Conservation (phyloP, 2,329 filamentous ascomycete genomes). For the Coleophoma cylindrospora region DNA sequence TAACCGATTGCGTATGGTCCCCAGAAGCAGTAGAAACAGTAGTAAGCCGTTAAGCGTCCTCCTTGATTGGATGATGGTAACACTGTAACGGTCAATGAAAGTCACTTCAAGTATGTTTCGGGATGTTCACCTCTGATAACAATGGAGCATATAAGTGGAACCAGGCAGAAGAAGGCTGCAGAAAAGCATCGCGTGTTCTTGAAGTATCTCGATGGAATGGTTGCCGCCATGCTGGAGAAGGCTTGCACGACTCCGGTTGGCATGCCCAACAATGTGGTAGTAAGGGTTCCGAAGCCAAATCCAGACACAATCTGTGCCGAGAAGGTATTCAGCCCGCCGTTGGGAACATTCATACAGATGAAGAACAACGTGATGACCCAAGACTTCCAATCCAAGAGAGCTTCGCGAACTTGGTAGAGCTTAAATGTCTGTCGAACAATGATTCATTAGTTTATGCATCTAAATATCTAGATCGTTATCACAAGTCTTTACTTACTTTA, state of each 20-base stretch:
- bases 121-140: background rate
- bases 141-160: background rate
- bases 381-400: slow-evolving; percentile 21
- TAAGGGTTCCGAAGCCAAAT: background rate
- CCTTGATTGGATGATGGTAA: background rate
- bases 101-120: background rate
- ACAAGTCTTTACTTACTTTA: slow-evolving; percentile 16
- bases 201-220: background rate
- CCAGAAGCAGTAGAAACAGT: background rate
- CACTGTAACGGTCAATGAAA: background rate
- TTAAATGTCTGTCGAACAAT: slow-evolving; percentile 32
- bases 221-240: background rate
- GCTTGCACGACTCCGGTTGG: background rate
- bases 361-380: slow-evolving; percentile 23
- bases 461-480: no score
- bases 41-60: background rate
- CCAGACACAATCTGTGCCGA: slow-evolving; percentile 28
- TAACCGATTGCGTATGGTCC: background rate
- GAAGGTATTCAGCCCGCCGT: slow-evolving; percentile 51
- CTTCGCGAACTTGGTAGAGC: slow-evolving; percentile 40
- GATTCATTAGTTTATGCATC: no score
- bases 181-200: background rate
- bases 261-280: background rate
- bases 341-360: slow-evolving; percentile 36
- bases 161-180: background rate